These are phyloP conservation scores for Lyophyllum decastes DNA, from an alignment of 768 basidiomycete species.

Conservation along the genomic window DNA sequence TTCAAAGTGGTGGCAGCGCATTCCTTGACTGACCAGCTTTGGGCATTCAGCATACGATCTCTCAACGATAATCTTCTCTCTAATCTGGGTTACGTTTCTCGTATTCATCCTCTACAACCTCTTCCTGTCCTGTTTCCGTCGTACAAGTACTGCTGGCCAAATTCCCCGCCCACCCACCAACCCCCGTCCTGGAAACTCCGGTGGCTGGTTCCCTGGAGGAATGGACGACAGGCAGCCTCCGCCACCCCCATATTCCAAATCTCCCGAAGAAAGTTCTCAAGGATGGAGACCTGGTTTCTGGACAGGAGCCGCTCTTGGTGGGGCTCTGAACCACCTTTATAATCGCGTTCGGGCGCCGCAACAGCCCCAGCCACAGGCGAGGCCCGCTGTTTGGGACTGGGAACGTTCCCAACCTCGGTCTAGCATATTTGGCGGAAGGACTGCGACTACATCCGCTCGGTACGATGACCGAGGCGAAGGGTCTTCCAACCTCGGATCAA, in stretches of 20 bases:
- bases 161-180: slow-evolving; percentile 31
- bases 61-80: slow-evolving; percentile 49
- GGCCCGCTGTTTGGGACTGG: slow-evolving; percentile 54
- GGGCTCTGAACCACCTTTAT: slow-evolving; percentile 60
- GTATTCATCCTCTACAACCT: slow-evolving; percentile 58
- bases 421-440: slow-evolving; percentile 29
- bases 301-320: slow-evolving; percentile 79
- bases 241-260: slow-evolving; percentile 64
- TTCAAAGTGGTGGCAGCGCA: not conserved
- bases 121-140: slow-evolving; percentile 53
- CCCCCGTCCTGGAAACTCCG: slow-evolving; percentile 39
- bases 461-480: slow-evolving; percentile 67
- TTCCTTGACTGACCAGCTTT: not conserved
- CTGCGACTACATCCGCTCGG: slow-evolving; percentile 18
- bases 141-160: slow-evolving; percentile 23
- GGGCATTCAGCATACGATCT: slow-evolving; percentile 44
- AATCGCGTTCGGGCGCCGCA: slow-evolving; percentile 32
- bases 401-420: slow-evolving; percentile 42
- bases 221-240: slow-evolving; percentile 47
- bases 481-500: slow-evolving; percentile 64
- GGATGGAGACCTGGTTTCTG: slow-evolving; percentile 79
- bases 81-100: slow-evolving; percentile 58
- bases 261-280: slow-evolving; percentile 23
- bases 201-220: slow-evolving; percentile 59
- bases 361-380: slow-evolving; percentile 15